Evolutionary conservation across 495 filamentous ascomycete species (phyloP).

Genomic region (Neurospora sp.): DNA sequence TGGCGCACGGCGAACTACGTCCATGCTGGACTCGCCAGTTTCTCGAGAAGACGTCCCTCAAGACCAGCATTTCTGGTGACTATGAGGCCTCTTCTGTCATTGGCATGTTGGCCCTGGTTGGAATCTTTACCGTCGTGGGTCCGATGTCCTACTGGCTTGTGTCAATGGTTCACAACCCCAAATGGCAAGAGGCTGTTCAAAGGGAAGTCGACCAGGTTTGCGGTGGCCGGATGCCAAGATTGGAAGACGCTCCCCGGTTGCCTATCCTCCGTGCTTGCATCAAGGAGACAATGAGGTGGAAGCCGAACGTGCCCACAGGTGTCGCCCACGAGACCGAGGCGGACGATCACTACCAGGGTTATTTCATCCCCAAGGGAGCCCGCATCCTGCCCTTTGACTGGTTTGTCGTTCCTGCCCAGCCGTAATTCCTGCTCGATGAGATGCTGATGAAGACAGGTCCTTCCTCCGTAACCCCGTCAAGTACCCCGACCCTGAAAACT

Average conservation of each 20-base stretch:
- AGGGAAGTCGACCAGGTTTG: constrained; percentile 45
- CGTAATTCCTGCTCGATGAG: not conserved
- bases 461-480: constrained; percentile 31
- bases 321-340: constrained; percentile 32
- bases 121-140: constrained; percentile 34
- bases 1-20: constrained; percentile 17
- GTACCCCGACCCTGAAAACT: constrained; percentile 40
- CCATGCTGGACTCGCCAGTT: constrained; percentile 28
- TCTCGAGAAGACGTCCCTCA: constrained; percentile 25
- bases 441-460: constrained; percentile 14
- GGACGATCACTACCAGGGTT: constrained; percentile 35
- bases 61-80: constrained; percentile 27
- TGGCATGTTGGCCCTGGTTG: constrained; percentile 33
- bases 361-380: constrained; percentile 35
- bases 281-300: constrained; percentile 41
- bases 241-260: constrained; percentile 30
- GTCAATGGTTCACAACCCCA: constrained; percentile 29
- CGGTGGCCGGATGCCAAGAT: constrained; percentile 26
- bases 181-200: constrained; percentile 34
- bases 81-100: constrained; percentile 30
- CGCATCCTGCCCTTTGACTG: constrained; percentile 43
- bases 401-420: constrained; percentile 8
- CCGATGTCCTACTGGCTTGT: constrained; percentile 33
- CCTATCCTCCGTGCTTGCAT: constrained; percentile 44
- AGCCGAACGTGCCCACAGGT: constrained; percentile 36